These are phyloP conservation scores for Juncus effusus DNA, from an alignment of 176 grass and related monocot species.

Conservation along the genomic window DNA sequence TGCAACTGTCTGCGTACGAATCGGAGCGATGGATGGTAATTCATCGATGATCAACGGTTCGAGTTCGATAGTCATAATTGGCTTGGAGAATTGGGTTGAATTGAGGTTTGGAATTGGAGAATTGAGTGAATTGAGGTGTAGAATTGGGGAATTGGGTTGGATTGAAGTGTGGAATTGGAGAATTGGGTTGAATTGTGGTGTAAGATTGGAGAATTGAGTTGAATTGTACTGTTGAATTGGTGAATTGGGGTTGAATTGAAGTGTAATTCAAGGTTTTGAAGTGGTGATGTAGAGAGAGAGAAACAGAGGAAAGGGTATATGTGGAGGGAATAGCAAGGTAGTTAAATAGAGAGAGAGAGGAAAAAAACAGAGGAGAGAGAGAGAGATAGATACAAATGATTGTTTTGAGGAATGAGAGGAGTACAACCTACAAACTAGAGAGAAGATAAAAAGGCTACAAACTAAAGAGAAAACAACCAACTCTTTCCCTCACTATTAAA, in stretches of 20 bases:
- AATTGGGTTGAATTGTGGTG: too few species aligned
- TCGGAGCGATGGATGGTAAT: slow-evolving; percentile 11
- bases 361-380: background rate
- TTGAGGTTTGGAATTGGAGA: too few species aligned
- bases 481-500: background rate
- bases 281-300: slow-evolving; percentile 15
- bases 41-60: background rate
- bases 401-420: background rate
- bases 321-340: slow-evolving; percentile 18
- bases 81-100: too few species aligned
- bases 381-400: slow-evolving; percentile 1
- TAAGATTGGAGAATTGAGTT: background rate
- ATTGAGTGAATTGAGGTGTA: too few species aligned
- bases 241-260: slow-evolving; percentile 2
- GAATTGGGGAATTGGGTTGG: too few species aligned
- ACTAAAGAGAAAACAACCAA: background rate
- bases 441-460: background rate
- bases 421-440: background rate
- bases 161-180: too few species aligned
- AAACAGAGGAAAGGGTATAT: background rate
- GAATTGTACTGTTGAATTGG: background rate
- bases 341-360: background rate
- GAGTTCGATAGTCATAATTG: background rate
- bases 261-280: background rate
- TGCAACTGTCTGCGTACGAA: slow-evolving; percentile 9